Base-by-base conservation (phyloP, 2,329 filamentous ascomycete species). In the Coniochaeta pulveracea region DNA sequence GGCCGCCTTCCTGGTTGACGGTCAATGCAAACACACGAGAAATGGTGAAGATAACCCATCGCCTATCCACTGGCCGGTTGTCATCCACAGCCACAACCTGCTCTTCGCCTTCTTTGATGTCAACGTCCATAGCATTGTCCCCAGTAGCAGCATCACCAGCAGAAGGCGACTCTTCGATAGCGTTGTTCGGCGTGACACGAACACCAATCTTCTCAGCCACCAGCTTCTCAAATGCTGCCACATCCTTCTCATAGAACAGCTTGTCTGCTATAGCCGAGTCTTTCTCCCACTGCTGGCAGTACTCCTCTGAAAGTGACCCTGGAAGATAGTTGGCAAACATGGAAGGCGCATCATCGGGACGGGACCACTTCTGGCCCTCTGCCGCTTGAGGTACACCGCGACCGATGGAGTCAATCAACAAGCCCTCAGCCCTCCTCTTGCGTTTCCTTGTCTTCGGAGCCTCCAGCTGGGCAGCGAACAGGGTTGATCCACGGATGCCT, bases 331-430 rank as follows among this genome's bases (percentile, higher is more conserved):
- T 54, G 1, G 40, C 65, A 35, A 60, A 58, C 21, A 52, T 43
- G 1, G 51, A 55, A 4, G 44, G 30, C 6, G 48, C 36, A 3
- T 47, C 47, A 4, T 55, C 53, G 8, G 34, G 34, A 19, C 44
- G 45, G 38, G 51, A 52, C 4, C 35, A 38, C 29, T 48, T 55
- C 40, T 60, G 58, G 5, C 48, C 34, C 12, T 57, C 43, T 41
- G 60, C 58, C 4, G 57, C 46, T 9, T 56, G 53, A 2, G 62
- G 46, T 5, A 71, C 58, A 3, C 79, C 80, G 38, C 77, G 77
- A 2, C 80, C 79, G 34, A 88, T 72, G 0, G 81, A 80, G 48
- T 88, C 80, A 21, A 83, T 79, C 17, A 88, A 58, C 6, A 83
- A 61, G 7, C 79, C 77, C 33, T 73, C 67, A 1, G 62, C 58